phyloP scores from a whole-genome alignment of 805 yeast species.

The Metschnikowia kofuensis region DNA sequence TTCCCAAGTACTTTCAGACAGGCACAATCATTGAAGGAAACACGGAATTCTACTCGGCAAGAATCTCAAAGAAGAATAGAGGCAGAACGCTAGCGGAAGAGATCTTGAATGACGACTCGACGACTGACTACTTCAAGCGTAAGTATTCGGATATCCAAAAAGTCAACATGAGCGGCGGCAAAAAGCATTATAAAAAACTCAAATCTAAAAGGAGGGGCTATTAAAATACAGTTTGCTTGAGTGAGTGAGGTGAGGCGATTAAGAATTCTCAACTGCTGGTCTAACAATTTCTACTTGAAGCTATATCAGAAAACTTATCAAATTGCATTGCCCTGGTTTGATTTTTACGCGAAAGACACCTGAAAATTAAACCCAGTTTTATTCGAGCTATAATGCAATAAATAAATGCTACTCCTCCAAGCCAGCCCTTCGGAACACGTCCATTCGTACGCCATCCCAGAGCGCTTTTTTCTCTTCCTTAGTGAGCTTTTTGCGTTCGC shows the following conservation, averaged over 20 bases:
- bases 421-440: slow-evolving; percentile 49
- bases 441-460: slow-evolving; percentile 51
- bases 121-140: slow-evolving; percentile 77
- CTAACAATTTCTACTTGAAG: no score
- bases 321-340: no score
- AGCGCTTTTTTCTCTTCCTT: slow-evolving; percentile 41
- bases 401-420: slow-evolving; percentile 25
- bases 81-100: slow-evolving; percentile 80
- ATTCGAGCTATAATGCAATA: no score
- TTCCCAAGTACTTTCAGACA: slow-evolving; percentile 78
- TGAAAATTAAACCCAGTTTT: no score
- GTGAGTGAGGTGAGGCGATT: no score
- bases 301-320: no score
- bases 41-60: slow-evolving; percentile 68
- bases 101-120: slow-evolving; percentile 66
- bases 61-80: slow-evolving; percentile 68
- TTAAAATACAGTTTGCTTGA: slow-evolving; percentile 12
- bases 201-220: slow-evolving; percentile 57
- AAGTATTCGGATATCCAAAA: slow-evolving; percentile 79
- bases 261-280: no score
- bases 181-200: slow-evolving; percentile 60
- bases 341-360: no score
- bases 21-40: slow-evolving; percentile 87
- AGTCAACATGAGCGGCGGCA: slow-evolving; percentile 60
- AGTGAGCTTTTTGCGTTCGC: slow-evolving; percentile 30